A percentile compares a stretch with the other conserved stretches of the same genome.
phyloP scores from a whole-genome alignment of 2,329 filamentous ascomycete genomes.

The Phaeosphaeria sp. region DNA sequence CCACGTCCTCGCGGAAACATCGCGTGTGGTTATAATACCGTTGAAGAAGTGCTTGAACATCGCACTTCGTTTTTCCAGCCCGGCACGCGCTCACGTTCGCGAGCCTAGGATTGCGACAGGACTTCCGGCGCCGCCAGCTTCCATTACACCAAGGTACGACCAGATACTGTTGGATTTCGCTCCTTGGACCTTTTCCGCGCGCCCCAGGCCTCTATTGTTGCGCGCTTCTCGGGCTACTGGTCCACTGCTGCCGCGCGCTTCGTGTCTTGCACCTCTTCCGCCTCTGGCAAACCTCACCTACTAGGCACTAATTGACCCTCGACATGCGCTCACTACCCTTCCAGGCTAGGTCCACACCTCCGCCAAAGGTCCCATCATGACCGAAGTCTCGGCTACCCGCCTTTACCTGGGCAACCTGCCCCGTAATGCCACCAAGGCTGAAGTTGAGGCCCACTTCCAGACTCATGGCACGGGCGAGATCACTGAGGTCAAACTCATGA shows the following conservation, averaged over 20 bases:
- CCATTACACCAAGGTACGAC: conserved; percentile 34
- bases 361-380: conserved; percentile 58
- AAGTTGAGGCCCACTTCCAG: conserved; percentile 94
- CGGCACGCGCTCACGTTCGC: conserved; percentile 20
- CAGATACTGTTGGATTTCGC: conserved; percentile 26
- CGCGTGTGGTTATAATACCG: conserved; percentile 17
- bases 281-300: conserved; percentile 31
- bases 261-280: conserved; percentile 24
- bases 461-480: conserved; percentile 97
- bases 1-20: conserved; percentile 16
- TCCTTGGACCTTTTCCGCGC: conserved; percentile 26
- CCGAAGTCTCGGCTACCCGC: conserved; percentile 90
- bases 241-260: conserved; percentile 25
- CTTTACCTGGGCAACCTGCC: conserved; percentile 98
- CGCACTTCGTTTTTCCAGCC: conserved; percentile 13
- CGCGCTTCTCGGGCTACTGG: conserved; percentile 32
- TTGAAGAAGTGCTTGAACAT: conserved; percentile 8
- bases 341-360: conserved; percentile 41
- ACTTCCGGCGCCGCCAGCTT: conserved; percentile 12
- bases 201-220: conserved; percentile 30
- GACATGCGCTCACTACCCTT: conserved; percentile 42
- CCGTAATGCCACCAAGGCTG: conserved; percentile 94
- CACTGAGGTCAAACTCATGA: conserved; percentile 99
- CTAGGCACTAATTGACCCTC: conserved; percentile 31
- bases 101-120: conserved; percentile 28